phyloP scores from a whole-genome alignment of 306 rosid genomes.

The Ammopiptanthus mongolicus region DNA sequence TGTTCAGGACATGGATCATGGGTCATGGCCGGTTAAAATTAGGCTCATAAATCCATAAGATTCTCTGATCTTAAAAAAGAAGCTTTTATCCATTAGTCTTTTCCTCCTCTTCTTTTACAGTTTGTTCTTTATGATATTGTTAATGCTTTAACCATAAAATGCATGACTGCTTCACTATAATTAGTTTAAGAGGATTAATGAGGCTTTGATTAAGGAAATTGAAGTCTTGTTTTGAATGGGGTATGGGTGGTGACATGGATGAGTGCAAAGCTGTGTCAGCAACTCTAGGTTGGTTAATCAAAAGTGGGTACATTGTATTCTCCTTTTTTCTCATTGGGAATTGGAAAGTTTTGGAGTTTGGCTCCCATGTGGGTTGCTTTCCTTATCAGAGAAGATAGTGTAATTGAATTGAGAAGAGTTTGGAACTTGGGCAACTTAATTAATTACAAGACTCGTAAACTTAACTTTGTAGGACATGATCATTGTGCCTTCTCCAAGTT shows the following conservation, averaged over 20 bases:
- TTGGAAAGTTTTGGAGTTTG: conserved; percentile 36
- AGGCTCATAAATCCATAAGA: conserved; percentile 19
- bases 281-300: conserved; percentile 7
- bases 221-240: not conserved
- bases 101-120: not conserved
- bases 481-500: not conserved
- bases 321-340: conserved; percentile 20
- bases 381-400: conserved; percentile 45
- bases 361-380: conserved; percentile 61
- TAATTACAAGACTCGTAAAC: not conserved
- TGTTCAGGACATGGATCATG: conserved; percentile 13
- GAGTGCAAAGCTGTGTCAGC: conserved; percentile 53
- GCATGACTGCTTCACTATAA: not conserved
- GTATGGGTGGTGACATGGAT: conserved; percentile 41
- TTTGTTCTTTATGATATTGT: not conserved
- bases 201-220: conserved; percentile 24
- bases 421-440: conserved; percentile 29
- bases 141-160: not conserved
- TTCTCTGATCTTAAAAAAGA: conserved; percentile 18
- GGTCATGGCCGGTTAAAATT: not conserved
- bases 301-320: conserved; percentile 29
- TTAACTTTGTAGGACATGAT: conserved; percentile 1
- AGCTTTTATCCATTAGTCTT: not conserved
- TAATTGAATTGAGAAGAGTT: conserved; percentile 8
- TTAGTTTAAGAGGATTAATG: not conserved